These are phyloP conservation scores for Ogataea methanolica DNA, from an alignment of 805 yeast genomes.

Conservation along the genomic window DNA sequence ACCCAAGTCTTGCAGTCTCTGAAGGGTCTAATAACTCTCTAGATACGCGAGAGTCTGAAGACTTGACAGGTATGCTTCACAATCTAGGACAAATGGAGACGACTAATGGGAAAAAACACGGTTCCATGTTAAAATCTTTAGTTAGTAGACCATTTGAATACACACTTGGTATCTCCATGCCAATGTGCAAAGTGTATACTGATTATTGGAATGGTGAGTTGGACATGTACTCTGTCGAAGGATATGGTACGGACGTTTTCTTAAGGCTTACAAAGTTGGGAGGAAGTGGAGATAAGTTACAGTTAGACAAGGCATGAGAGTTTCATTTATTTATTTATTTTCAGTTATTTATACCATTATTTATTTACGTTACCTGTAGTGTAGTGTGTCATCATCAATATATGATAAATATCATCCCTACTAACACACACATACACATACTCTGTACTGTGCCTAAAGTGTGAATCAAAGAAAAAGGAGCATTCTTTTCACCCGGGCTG, in stretches of 20 bases:
- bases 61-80: constrained; percentile 23
- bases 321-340: not conserved
- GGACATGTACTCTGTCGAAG: constrained; percentile 77
- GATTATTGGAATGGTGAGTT: constrained; percentile 96
- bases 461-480: no score
- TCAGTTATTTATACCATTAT: not conserved
- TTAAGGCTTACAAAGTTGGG: constrained; percentile 78
- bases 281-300: constrained; percentile 53
- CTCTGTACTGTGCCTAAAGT: no score
- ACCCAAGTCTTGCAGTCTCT: constrained; percentile 22
- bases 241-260: constrained; percentile 88
- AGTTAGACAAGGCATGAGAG: constrained; percentile 62
- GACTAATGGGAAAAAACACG: constrained; percentile 18
- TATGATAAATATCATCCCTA: no score
- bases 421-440: no score
- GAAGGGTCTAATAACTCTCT: constrained; percentile 9
- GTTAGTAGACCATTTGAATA: constrained; percentile 69
- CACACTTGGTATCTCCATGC: constrained; percentile 83
- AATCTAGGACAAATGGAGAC: constrained; percentile 31
- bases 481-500: no score
- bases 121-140: constrained; percentile 57
- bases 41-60: constrained; percentile 1
- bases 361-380: no score
- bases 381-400: no score
- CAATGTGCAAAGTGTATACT: constrained; percentile 88